Evolutionary conservation across 2,329 filamentous ascomycete genomes (phyloP), one percentile per base, ranked within the genome.

Genomic region (Fusarium sp.): DNA sequence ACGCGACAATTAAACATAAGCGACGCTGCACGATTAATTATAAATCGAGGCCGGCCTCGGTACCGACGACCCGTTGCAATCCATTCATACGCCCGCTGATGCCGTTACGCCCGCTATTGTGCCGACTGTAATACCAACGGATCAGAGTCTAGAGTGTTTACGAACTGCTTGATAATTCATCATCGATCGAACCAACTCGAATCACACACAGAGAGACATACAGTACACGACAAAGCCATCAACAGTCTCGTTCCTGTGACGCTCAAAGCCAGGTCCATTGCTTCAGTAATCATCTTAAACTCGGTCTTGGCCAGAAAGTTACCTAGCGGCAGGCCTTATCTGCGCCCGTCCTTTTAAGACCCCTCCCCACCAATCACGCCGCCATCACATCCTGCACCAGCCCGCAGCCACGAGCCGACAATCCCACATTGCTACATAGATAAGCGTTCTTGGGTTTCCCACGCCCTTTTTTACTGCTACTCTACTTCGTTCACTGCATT

Each of bases 1-100:
- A 69, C 66, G 66, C 66, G 66, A 69, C 65, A 69, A 48, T 67
- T 58, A 67, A 66, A 28, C 62, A 51, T 62, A 53, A 50, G 39
- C 61, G 49, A 52, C 62, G 23, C 59, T 64, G 59, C 51, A 65
- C 43, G 48, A 49, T 64, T 44, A 57, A 57, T 56, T 30, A 48
- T 48, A 43, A 62, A 56, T 62, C 60, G 42, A 48, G 30, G 39
- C 52, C 34, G 49, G 63, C 31, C 34, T 56, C 28, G 58, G 58
- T 43, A 67, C 60, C 65, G 69, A 68, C 54, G 48, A 58, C 51
- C 53, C 52, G 62, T 57, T 56, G 42, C 41, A 30, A 23, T 49
- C 28, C 37, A 43, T 52, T 41, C 23, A 54, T 56, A 71, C 67
- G 67, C 67, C 67, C 67, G 67, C 67, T 70, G 58, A 44, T 60